Base-by-base conservation (phyloP, 2,329 filamentous ascomycete species). In the Sarocladium brachiariae region DNA sequence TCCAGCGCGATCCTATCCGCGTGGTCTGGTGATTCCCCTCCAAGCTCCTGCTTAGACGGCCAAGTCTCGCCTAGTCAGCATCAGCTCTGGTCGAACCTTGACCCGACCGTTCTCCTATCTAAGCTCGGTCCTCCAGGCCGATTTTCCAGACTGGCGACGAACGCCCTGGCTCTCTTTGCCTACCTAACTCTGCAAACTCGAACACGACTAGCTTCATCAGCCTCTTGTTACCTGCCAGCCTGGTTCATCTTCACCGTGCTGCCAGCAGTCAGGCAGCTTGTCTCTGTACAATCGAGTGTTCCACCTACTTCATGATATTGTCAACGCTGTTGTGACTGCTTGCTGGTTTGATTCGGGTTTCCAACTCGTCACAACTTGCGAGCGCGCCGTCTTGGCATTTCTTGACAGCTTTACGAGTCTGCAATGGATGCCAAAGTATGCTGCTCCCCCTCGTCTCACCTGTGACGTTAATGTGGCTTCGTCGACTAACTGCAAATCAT, bases 291-390 rank as follows among this genome's bases (percentile, higher is more conserved):
- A 13, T 47, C 16, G 16, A 47, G 24, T 47, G 27, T 47, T 13
- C 14, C 43, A 33, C 31, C 25, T 47, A 25, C 24, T 47, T 47
- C 43, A 47, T 47, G 43, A 18, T 47, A 47, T 47, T 18, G 25
- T 47, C 27, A 25, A 47, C 43, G 43, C 43, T 24, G 33, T 25
- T 5, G 43, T 47, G 43, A 47, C n/a, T 30, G 13, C 24, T n/a
- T 27, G 39, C 16, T 33, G 25, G 43, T 30, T 14, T 25, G 43
- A 47, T 47, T 33, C n/a, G 24, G 43, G 4, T 16, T 47, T 3
- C 43, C 24, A 47, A 16, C 25, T 19, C 43, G 43, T 25, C 10
- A 13, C 25, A 30, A 21, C 24, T n/a, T 31, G 25, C 21, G n/a
- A 21, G 31, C 43, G 43, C 43, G 43, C 19, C 21, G 4, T 14